Evolutionary conservation across 2,329 filamentous ascomycete species (phyloP), one percentile per base, ranked within the genome.

Genomic region (Grosmannia serpens): DNA sequence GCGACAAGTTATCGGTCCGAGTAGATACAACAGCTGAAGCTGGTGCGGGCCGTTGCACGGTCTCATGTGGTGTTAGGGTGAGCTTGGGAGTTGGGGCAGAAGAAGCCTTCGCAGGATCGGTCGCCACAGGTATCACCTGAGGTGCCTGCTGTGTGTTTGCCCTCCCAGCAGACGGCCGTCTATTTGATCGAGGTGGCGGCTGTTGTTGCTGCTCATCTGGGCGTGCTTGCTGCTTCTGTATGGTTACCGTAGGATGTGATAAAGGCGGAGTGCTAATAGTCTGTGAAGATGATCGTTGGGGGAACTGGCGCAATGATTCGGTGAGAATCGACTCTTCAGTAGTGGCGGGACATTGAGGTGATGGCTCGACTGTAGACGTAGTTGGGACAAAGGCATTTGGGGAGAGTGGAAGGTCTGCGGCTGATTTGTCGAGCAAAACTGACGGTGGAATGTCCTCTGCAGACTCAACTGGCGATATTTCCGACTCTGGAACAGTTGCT

Each of bases 1-100:
- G 87, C 0, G 89, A 90, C 17, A 95, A 75, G 54, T 79, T 84
- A 70, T 94, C 90, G 1, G 89, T 92, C 52, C 88, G 82, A 8
- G 70, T 73, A 9, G 81, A 85, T 59, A 77, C 82, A 58, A 84
- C 85, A 15, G 87, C 87, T 26, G 87, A 85, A 2, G 92, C 72
- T 31, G 83, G 77, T n/a, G 88, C 83, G 4, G 87, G 82, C 60
- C 81, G 79, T 33, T 81, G 81, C 11, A 80, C 77, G 63, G 88
- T 79, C 33, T 91, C 86, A 63, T 84, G 84, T 24, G 86, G 74
- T 1, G 77, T 82, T 55, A 81, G 76, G 66, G 65, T 63, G 65
- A 67, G 59, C 60, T 59, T 56, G 59, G 53, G 64, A 65, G 31
- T 63, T 10, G 44, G 8, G 2, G 20, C 27, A 7, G 31, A 15